Evolutionary conservation across 441 rosid species (phyloP), one percentile per base, ranked within the genome.

Genomic region (Raphanus hybrid): DNA sequence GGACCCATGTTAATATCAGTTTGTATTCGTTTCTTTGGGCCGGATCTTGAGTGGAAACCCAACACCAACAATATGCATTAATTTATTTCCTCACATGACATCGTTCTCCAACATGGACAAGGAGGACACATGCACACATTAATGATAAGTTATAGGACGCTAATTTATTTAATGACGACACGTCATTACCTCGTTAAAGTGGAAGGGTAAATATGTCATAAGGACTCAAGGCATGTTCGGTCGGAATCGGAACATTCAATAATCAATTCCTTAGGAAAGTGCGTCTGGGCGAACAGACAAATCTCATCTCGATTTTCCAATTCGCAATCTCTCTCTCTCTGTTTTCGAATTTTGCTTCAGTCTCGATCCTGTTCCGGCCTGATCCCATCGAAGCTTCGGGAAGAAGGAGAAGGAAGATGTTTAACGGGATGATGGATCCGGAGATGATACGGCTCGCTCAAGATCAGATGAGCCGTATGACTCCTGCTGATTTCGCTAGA

Each of bases 381-480:
- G 26, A 23, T 23, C 26, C 26, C 26, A 23, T 23, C 26, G 26
- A 23, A 23, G 26, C 26, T 23, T 23, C 26, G 26, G 20, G 58
- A 14, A 52, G 57, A 14, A 50, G 55, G 2, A 48, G 18, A 12
- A 45, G 16, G 58, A 78, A 26, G 75, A 83, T 94, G 96, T 86
- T 91, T 71, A 84, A 88, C 87, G 93, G 95, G 67, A 82, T 83
- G 92, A 91, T 93, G 97, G 98, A 96, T 91, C 98, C 99, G 45
- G 98, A 91, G 73, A 69, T 96, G 89, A 83, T 92, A 39, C 87
- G 83, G 35, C 77, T 92, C 18, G 98, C 97, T 67, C 97, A 96
- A 81, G 99, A 96, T 35, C 99, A 96, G 85, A 89, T 93, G 88
- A 91, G 92, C 76, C 95, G 97, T 71, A 90, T 93, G 96, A 85